phyloP scores from a whole-genome alignment of 2,329 filamentous ascomycete genomes.

The Pseudogymnoascus sp. region DNA sequence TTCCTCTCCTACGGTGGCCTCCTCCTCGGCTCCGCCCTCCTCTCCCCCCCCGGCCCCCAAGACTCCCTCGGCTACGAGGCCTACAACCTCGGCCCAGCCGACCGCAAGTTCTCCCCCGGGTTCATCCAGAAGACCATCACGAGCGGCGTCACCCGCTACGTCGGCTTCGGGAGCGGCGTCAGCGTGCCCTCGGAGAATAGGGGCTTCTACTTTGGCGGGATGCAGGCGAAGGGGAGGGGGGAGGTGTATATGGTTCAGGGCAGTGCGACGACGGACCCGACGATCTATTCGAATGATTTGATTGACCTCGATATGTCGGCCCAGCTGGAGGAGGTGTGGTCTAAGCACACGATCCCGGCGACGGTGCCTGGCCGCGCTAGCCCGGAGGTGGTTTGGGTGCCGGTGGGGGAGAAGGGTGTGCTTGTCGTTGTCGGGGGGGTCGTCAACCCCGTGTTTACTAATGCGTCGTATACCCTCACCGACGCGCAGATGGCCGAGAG shows the following conservation, averaged over 20 bases:
- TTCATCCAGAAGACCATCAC: constrained; percentile 37
- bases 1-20: constrained; percentile 59
- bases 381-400: constrained; percentile 64
- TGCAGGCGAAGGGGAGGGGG: constrained; percentile 28
- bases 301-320: constrained; percentile 52
- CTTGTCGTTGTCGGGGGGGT: constrained; percentile 72
- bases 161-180: constrained; percentile 55
- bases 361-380: constrained; percentile 48
- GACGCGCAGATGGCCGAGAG: constrained; percentile 32
- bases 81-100: constrained; percentile 42
- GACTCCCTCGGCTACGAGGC: constrained; percentile 42
- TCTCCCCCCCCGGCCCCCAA: constrained; percentile 33
- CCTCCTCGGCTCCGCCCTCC: constrained; percentile 20
- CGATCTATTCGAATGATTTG: constrained; percentile 43
- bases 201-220: constrained; percentile 63
- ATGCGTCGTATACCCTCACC: constrained; percentile 4
- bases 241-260: constrained; percentile 31
- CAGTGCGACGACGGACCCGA: constrained; percentile 19
- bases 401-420: constrained; percentile 67
- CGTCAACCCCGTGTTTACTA: constrained; percentile 45
- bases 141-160: constrained; percentile 46
- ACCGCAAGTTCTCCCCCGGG: constrained; percentile 34
- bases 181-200: constrained; percentile 62
- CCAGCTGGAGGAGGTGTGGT: constrained; percentile 45
- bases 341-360: constrained; percentile 44